A percentile compares a stretch with the other conserved stretches of the same genome.
Evolutionary conservation across 2,329 filamentous ascomycete genomes (phyloP).

Genomic region (Sclerotinia sclerotiorum): DNA sequence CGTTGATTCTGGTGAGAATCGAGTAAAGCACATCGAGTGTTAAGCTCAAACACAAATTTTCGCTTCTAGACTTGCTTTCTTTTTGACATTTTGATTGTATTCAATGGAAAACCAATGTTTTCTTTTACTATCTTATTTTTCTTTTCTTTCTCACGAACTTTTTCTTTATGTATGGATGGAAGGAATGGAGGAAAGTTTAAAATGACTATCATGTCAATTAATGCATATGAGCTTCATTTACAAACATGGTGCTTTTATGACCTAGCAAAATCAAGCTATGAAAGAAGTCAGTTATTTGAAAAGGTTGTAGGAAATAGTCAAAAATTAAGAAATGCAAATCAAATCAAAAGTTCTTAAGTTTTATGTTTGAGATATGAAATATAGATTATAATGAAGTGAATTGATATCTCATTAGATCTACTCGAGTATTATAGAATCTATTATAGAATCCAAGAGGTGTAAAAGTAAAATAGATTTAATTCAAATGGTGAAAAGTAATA

Average conservation of each 20-base stretch:
- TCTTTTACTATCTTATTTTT: slow-evolving; percentile 14
- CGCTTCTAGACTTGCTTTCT: slow-evolving; percentile 32
- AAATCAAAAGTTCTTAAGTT: slow-evolving; percentile 1
- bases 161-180: slow-evolving; percentile 18
- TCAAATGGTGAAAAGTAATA: too few relatives aligned
- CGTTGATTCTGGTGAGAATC: slow-evolving; percentile 24
- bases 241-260: background rate
- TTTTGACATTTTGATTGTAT: slow-evolving; percentile 27
- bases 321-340: slow-evolving; percentile 6
- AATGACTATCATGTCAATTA: slow-evolving; percentile 19
- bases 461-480: too few relatives aligned
- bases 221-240: slow-evolving; percentile 18
- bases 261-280: slow-evolving; percentile 3
- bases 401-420: background rate
- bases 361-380: background rate
- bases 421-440: too few relatives aligned
- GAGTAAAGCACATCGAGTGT: slow-evolving; percentile 13
- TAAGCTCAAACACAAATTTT: slow-evolving; percentile 25
- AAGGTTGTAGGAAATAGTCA: slow-evolving; percentile 7
- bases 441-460: too few relatives aligned
- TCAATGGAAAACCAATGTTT: slow-evolving; percentile 17
- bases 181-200: background rate
- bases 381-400: background rate
- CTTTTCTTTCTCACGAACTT: background rate
- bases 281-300: slow-evolving; percentile 4